Conservation (phyloP, 2,329 filamentous ascomycete species). For the Sphaerulina populicola region DNA sequence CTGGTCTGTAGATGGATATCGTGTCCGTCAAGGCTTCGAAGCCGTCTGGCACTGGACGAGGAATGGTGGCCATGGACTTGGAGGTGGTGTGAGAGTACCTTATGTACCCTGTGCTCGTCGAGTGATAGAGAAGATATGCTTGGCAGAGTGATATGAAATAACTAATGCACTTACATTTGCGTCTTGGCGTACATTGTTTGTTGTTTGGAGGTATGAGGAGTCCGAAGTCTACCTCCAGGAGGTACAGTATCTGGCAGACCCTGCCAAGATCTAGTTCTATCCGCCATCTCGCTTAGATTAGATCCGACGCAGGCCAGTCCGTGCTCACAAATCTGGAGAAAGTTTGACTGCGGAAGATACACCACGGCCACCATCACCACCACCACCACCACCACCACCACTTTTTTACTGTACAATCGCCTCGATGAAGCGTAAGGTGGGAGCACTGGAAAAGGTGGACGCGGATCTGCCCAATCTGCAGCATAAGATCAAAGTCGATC, state of each 20-base stretch:
- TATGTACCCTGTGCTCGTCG: neutral
- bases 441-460: conserved; percentile 89
- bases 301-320: neutral
- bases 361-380: neutral
- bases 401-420: neutral
- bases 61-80: neutral
- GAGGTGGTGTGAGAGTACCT: neutral
- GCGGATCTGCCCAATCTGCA: conserved; percentile 83
- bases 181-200: neutral
- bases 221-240: neutral
- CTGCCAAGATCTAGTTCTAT: no score
- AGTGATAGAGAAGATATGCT: neutral
- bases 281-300: neutral
- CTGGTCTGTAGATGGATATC: conserved; percentile 5
- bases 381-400: neutral
- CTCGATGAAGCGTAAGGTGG: conserved; percentile 83
- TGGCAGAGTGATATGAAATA: neutral
- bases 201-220: neutral
- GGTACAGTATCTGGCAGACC: neutral
- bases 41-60: conserved; percentile 1
- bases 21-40: conserved; percentile 8
- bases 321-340: neutral
- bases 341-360: neutral
- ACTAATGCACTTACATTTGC: neutral
- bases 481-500: conserved; percentile 84